Conservation (phyloP, 371 early-diverging fungal genomes). For the Lichtheimia hyalospora region DNA sequence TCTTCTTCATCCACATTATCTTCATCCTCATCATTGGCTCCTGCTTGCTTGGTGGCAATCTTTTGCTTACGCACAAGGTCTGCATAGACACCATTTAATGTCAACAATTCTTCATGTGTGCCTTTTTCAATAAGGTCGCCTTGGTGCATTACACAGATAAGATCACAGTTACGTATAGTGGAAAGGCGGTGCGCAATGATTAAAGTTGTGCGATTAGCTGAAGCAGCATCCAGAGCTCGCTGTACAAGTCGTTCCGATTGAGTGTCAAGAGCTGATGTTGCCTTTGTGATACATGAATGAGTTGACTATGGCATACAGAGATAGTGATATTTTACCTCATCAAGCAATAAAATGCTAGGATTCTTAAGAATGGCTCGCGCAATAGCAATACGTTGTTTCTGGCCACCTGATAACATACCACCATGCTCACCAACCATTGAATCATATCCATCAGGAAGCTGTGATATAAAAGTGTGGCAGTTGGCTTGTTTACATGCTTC, state of each 20-base stretch:
- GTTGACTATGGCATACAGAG: neutral
- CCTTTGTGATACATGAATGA: slow-evolving; percentile 42
- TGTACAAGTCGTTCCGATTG: slow-evolving; percentile 83
- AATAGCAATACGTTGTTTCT: slow-evolving; percentile 46
- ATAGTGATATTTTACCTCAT: slow-evolving; percentile 20
- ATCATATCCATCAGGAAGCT: slow-evolving; percentile 71
- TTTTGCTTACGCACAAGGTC: slow-evolving; percentile 55
- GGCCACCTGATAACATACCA: slow-evolving; percentile 78
- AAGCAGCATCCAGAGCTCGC: slow-evolving; percentile 72
- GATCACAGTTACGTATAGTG: slow-evolving; percentile 74
- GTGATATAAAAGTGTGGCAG: slow-evolving; percentile 71
- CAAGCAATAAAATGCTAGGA: slow-evolving; percentile 29
- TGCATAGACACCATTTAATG: slow-evolving; percentile 45
- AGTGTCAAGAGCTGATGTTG: slow-evolving; percentile 78
- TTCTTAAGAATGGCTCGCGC: slow-evolving; percentile 36
- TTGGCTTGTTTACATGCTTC: slow-evolving; percentile 63
- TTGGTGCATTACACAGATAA: slow-evolving; percentile 74
- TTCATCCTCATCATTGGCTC: slow-evolving; percentile 14
- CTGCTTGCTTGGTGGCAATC: slow-evolving; percentile 33
- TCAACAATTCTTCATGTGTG: slow-evolving; percentile 60
- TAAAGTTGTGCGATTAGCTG: slow-evolving; percentile 78
- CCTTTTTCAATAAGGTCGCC: slow-evolving; percentile 74
- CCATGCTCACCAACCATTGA: slow-evolving; percentile 69
- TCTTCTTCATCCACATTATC: slow-evolving; percentile 16
- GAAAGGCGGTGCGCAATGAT: slow-evolving; percentile 88